Conservation (phyloP, 176 grass and related monocot genomes). For the Paspalum notatum region DNA sequence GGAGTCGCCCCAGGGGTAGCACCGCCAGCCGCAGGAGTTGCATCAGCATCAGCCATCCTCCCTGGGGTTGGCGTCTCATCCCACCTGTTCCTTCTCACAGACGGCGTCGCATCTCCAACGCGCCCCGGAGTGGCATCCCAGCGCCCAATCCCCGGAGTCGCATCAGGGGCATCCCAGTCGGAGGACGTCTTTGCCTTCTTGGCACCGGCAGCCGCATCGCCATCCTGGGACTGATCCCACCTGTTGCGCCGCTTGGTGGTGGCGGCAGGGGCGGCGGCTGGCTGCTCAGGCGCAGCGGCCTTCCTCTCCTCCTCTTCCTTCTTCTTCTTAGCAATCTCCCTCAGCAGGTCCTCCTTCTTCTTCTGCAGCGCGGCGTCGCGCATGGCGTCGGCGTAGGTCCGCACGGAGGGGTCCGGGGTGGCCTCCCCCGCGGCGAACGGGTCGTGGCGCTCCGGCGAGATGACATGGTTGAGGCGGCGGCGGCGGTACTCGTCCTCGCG, state of each 20-base stretch:
- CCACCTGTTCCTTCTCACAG: slow-evolving; percentile 83
- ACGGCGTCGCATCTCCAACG: slow-evolving; percentile 79
- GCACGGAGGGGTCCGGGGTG: slow-evolving; percentile 80
- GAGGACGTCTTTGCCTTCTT: slow-evolving; percentile 78
- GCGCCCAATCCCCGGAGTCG: slow-evolving; percentile 79
- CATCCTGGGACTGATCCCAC: slow-evolving; percentile 95
- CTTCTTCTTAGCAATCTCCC: slow-evolving; percentile 81
- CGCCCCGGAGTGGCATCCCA: slow-evolving; percentile 86
- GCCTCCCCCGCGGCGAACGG: slow-evolving; percentile 80
- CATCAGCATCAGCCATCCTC: slow-evolving; percentile 87
- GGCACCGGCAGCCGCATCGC: slow-evolving; percentile 40
- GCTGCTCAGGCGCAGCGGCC: slow-evolving; percentile 44
- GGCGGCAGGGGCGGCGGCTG: neutral
- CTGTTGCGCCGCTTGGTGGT: slow-evolving; percentile 75
- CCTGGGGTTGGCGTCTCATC: slow-evolving; percentile 96
- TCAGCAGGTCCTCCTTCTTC: slow-evolving; percentile 78
- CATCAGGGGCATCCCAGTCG: slow-evolving; percentile 93
- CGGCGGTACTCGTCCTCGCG: slow-evolving; percentile 92
- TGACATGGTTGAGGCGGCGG: slow-evolving; percentile 71
- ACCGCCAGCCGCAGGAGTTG: slow-evolving; percentile 77
- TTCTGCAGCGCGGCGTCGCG: slow-evolving; percentile 63
- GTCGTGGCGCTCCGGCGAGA: slow-evolving; percentile 88
- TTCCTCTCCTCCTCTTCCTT: slow-evolving; percentile 81
- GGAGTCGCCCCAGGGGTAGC: slow-evolving; percentile 77
- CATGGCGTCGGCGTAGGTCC: slow-evolving; percentile 89